Base-by-base conservation (phyloP, 352 stramenopile genomes). In the Phytopythium aichiense region DNA sequence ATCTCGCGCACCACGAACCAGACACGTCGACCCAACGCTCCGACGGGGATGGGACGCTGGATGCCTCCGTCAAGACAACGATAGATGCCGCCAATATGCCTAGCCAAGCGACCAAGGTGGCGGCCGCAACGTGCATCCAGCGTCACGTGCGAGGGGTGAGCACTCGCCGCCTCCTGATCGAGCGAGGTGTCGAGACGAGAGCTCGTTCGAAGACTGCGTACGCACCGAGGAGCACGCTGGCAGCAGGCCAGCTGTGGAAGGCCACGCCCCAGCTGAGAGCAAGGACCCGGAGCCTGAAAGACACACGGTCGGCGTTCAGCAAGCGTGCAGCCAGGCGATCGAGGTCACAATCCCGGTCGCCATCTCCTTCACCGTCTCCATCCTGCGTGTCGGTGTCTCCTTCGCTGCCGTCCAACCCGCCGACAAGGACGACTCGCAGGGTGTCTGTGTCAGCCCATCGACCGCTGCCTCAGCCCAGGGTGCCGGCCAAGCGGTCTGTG, bases 111-210 rank as follows among this genome's bases (percentile, higher is more conserved):
- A 25, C 4, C 7, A 60, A 69, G 59, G 49, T 52, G 4, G 30
- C 67, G 46, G 65, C 68, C 37, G 64, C 66, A 7, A 75, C 51
- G 18, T 69, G 61, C 23, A 76, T 79, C 33, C 72, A 76, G 33
- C 61, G 69, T 8, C 61, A 69, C 55, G 58, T 66, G 56, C 64
- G 65, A 40, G 69, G 49, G 7, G 40, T 22, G 20, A 61, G 66
- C 40, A 46, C 56, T 53, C 57, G 63, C 51, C 48, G 45, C 12
- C 52, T 33, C n/a, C 7, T 45, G 8, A 11, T 25, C n/a, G 23
- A 22, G 6, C 52, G 37, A 25, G 16, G 6, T 8, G 4, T 11
- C 31, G 7, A 38, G 28, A 9, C 30, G 18, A 8, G 50, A 56
- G 12, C 13, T 4, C 46, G 46, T 1, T 20, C 23, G 22, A 56